Conservation (phyloP, 306 rosid species). For the Inga leiocalycina region DNA sequence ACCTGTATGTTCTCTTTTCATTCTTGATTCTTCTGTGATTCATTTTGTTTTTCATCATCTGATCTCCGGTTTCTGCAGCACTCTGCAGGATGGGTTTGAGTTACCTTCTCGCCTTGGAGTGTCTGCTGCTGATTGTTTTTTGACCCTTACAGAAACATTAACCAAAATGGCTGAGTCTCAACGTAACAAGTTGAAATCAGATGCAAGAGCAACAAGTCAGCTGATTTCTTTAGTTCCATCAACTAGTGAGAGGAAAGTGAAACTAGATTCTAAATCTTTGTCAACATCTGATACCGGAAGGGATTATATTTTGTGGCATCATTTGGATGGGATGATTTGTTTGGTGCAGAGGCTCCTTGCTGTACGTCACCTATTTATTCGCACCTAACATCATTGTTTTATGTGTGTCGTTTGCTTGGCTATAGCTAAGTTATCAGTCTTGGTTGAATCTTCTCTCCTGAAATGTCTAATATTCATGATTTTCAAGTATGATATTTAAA, state of each 20-base stretch:
- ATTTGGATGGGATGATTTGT: conserved; percentile 59
- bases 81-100: conserved; percentile 80
- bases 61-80: conserved; percentile 51
- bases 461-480: conserved; percentile 1
- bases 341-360: conserved; percentile 73
- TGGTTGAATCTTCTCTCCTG: neutral
- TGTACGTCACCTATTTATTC: conserved; percentile 53
- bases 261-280: conserved; percentile 43
- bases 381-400: conserved; percentile 25
- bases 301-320: conserved; percentile 68
- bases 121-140: conserved; percentile 83
- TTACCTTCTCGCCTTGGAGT: conserved; percentile 90
- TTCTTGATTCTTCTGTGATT: neutral
- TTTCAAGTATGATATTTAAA: conserved; percentile 17
- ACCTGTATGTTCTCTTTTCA: conserved; percentile 5
- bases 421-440: neutral
- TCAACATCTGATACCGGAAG: conserved; percentile 45
- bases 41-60: conserved; percentile 28
- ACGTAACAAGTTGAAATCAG: conserved; percentile 44
- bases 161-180: conserved; percentile 48
- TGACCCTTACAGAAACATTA: conserved; percentile 67
- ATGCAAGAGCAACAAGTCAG: conserved; percentile 43
- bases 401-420: neutral
- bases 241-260: conserved; percentile 47
- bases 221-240: conserved; percentile 41